Base-by-base conservation (phyloP, 202 grass and related monocot genomes). In the Brachypodium distachyon region DNA sequence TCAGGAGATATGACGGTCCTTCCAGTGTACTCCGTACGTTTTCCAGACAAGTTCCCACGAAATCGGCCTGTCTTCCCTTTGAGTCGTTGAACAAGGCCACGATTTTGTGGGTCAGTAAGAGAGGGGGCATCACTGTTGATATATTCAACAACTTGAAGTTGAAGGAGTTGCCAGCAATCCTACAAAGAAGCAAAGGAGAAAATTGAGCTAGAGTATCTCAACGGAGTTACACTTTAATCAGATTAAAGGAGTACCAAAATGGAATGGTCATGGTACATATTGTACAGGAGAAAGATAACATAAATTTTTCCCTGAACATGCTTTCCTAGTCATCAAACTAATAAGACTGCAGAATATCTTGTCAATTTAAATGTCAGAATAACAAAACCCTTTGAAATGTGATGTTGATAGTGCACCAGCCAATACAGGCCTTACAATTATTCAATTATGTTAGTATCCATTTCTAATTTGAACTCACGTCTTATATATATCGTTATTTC, bases 1-100 rank as follows among this genome's bases (percentile, higher is more conserved):
- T 94, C 94, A 49, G 94, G 94, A 76, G 94, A 97, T 82, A 97
- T 97, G 37, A 97, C 94, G 50, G 91, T 97, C 78, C 94, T 93
- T 87, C 94, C 94, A 63, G 94, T 97, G 84, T 92, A 97, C 69
- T 97, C 86, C 8, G 88, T 88, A 90, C 94, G 91, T 85, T 97
- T 97, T 80, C 94, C 91, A 32, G 94, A 97, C 57, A 97, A 88
- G 68, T 97, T 97, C 17, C 94, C 94, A 88, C 94, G 88, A 86
- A 97, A 97, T 34, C 94, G 86, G 10, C 94, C 91, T 67, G 90
- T 88, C 76, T 97, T 97, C 37, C 94, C 91, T 86, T 97, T 97
- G 47, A 97, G 94, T 72, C 91, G 87, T 82, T 97, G 94, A 76
- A 97, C 33, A 68, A 97, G 86, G 3, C 91, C 94, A 34, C 89